Percentiles rank a stretch among this genome's conserved stretches.
phyloP scores from a whole-genome alignment of 192 early-diverging fungal species.

The Coemansia asiatica region DNA sequence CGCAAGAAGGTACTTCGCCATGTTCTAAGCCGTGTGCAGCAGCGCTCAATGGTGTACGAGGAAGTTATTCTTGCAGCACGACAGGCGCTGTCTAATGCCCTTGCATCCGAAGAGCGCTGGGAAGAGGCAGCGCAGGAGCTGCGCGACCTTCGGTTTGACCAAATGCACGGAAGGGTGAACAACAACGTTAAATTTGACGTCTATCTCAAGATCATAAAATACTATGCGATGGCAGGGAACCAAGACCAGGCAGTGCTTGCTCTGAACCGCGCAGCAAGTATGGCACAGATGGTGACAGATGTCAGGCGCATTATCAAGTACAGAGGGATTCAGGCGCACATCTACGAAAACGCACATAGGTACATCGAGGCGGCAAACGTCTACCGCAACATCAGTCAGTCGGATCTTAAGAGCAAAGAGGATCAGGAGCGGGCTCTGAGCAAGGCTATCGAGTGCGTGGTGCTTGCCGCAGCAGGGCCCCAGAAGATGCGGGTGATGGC shows the following conservation, averaged over 20 bases:
- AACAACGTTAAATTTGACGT: conserved; percentile 73
- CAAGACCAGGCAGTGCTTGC: conserved; percentile 75
- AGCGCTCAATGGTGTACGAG: conserved; percentile 82
- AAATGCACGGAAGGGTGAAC: conserved; percentile 69
- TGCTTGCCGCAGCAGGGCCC: conserved; percentile 89
- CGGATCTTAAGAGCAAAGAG: conserved; percentile 59
- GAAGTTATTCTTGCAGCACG: conserved; percentile 59
- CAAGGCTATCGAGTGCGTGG: conserved; percentile 85
- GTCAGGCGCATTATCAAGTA: conserved; percentile 62
- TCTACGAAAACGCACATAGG: conserved; percentile 79
- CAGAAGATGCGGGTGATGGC: conserved; percentile 83
- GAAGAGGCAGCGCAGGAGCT: conserved; percentile 82
- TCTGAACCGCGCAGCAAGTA: conserved; percentile 77
- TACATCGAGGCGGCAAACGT: conserved; percentile 84
- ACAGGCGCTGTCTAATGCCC: conserved; percentile 71
- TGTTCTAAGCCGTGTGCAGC: conserved; percentile 67
- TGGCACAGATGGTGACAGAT: conserved; percentile 61
- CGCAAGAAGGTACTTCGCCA: conserved; percentile 66
- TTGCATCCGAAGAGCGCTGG: conserved; percentile 75
- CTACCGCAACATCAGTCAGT: conserved; percentile 84
- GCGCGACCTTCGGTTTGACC: conserved; percentile 88
- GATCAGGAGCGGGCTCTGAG: conserved; percentile 62
- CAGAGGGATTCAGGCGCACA: conserved; percentile 78
- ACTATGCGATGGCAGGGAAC: conserved; percentile 85
- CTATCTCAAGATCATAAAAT: conserved; percentile 82